Base-by-base conservation (phyloP, 2,329 filamentous ascomycete genomes). In the Ceratocystis eucalypticola region DNA sequence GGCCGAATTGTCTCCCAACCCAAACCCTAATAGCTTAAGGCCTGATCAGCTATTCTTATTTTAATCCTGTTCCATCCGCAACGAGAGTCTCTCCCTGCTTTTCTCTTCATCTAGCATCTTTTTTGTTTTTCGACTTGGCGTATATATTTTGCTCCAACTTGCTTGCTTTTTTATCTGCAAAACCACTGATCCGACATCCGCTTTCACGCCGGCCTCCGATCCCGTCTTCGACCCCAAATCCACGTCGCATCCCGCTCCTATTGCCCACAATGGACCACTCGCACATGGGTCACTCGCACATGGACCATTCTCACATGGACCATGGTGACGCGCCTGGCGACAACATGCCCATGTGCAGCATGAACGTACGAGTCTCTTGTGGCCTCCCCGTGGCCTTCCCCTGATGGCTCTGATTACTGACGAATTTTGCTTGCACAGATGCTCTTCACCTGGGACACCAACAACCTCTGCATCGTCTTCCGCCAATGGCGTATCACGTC, bases 361-460 rank as follows among this genome's bases (percentile, higher is more conserved):
- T 96, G 91, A 96, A 92, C 76, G 92, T 93, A 78, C 72, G 87
- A 72, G 64, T 67, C 41, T 61, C 20, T 44, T 45, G 37, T 4
- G 10, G 37, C 10, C 10, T 15, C 37, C 37, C 37, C 33, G 33
- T 37, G 33, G 33, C 33, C 8, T 37, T 8, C 33, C 37, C 37
- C 10, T 41, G 1, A 12, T 41, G 37, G 37, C 37, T 44, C 17
- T 22, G 8, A 55, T 10, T 62, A 22, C 64, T 61, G 53, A 55
- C 64, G 10, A 10, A 8, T 45, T 20, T 3, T 65, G 33, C 50
- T 55, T 62, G 30, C 15, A 57, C 65, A 96, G 91, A 97, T 96
- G 93, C 85, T 97, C 71, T 99, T 99, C 80, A 97, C 91, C 69
- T 99, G 93, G 93, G 85, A 91, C 75, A 93, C 92, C 2, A 84